A percentile compares a stretch with the other conserved stretches of the same genome.
phyloP scores from a whole-genome alignment of 1,284 basidiomycete genomes.

The Ganoderma sp. region DNA sequence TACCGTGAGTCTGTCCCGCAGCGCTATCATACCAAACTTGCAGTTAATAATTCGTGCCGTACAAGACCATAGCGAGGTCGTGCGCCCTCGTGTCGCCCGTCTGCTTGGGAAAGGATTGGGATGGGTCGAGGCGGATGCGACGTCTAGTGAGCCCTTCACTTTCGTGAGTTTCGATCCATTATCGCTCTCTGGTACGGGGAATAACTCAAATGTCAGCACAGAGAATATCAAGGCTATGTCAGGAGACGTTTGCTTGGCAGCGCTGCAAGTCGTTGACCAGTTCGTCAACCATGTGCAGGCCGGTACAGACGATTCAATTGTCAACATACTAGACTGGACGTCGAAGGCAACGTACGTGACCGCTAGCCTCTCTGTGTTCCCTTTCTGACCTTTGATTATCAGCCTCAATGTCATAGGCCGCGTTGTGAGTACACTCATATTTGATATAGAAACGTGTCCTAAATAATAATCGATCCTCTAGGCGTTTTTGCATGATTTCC shows the following conservation, averaged over 20 bases:
- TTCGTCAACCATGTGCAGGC: constrained; percentile 11
- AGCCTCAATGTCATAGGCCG: constrained; percentile 23
- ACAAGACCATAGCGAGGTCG: constrained; percentile 38
- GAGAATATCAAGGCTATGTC: constrained; percentile 29
- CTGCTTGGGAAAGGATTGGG: constrained; percentile 40
- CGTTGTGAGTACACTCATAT: constrained; percentile 8
- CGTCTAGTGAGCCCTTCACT: constrained; percentile 36
- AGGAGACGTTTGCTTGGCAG: constrained; percentile 23
- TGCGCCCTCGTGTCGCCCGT: constrained; percentile 40
- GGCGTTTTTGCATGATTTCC: constrained; percentile 37
- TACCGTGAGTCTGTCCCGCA: constrained; percentile 29
- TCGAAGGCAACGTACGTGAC: constrained; percentile 29
- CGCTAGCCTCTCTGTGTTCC: background rate
- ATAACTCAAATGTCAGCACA: background rate
- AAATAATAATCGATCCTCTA: background rate
- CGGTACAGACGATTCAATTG: background rate
- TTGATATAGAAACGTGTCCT: too few relatives aligned
- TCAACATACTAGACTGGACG: constrained; percentile 34
- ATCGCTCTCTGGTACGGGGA: too few relatives aligned
- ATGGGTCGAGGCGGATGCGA: constrained; percentile 42
- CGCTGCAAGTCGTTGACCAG: constrained; percentile 24
- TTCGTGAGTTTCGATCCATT: constrained; percentile 25
- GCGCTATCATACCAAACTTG: background rate
- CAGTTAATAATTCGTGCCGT: background rate
- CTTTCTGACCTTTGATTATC: background rate